Evolutionary conservation across 495 filamentous ascomycete genomes (phyloP).

Genomic region (Hamigera avellanea): DNA sequence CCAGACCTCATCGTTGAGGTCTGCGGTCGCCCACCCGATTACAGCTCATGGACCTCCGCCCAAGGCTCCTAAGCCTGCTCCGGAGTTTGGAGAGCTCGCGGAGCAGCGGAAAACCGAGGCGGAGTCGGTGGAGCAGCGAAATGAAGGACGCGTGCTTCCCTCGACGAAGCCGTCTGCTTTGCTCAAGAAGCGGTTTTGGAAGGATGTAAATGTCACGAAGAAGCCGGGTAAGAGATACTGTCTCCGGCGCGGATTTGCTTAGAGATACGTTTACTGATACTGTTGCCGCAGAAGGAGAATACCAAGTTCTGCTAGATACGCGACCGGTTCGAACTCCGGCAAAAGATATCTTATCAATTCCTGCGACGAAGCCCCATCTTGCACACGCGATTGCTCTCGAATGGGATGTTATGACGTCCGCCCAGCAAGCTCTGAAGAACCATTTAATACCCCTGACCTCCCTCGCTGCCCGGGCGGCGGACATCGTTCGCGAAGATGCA

Average conservation of each 20-base stretch:
- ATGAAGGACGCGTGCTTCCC: conserved; percentile 24
- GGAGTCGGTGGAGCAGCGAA: conserved; percentile 37
- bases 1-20: conserved; percentile 37
- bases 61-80: conserved; percentile 50
- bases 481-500: conserved; percentile 62
- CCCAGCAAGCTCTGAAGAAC: conserved; percentile 62
- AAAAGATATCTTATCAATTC: conserved; percentile 61
- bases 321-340: conserved; percentile 67
- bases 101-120: conserved; percentile 43
- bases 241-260: not conserved
- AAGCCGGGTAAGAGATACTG: conserved; percentile 32
- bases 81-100: conserved; percentile 39
- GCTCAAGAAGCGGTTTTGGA: conserved; percentile 72
- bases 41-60: conserved; percentile 81
- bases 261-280: not conserved
- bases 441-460: conserved; percentile 90
- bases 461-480: conserved; percentile 64
- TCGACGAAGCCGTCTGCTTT: conserved; percentile 26
- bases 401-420: conserved; percentile 76
- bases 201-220: conserved; percentile 54
- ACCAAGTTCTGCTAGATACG: conserved; percentile 67
- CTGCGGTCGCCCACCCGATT: conserved; percentile 52
- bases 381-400: conserved; percentile 82
- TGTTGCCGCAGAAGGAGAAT: conserved; percentile 37
- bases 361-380: conserved; percentile 63